These are phyloP conservation scores for Pholiota adiposa DNA, from an alignment of 1,284 basidiomycete species.

Conservation along the genomic window DNA sequence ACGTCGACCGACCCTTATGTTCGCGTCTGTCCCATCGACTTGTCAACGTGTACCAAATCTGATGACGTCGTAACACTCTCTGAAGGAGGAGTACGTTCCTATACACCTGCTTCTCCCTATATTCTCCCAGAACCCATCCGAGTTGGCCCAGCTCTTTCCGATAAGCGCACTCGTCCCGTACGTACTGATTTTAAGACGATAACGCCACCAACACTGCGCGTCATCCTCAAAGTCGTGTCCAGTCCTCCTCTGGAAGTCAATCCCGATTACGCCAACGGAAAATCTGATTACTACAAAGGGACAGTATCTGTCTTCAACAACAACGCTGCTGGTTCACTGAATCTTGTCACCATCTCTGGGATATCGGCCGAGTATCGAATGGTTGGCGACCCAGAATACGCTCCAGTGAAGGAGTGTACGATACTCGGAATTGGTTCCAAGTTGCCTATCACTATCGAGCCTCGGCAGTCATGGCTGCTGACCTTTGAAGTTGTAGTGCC, in stretches of 20 bases:
- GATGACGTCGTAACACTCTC: slow-evolving; percentile 35
- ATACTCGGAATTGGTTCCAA: slow-evolving; percentile 18
- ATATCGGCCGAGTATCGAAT: slow-evolving; percentile 34
- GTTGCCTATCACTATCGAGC: slow-evolving; percentile 37
- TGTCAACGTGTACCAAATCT: slow-evolving; percentile 33
- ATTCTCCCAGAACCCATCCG: slow-evolving; percentile 32
- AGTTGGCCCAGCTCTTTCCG: slow-evolving; percentile 32
- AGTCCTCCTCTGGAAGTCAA: slow-evolving; percentile 35
- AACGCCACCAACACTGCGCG: slow-evolving; percentile 28
- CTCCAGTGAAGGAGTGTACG: slow-evolving; percentile 30
- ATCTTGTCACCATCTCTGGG: slow-evolving; percentile 35
- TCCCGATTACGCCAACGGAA: slow-evolving; percentile 20
- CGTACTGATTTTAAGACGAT: slow-evolving; percentile 40
- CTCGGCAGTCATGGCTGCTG: slow-evolving; percentile 33
- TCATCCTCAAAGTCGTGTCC: slow-evolving; percentile 32
- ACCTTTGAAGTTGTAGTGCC: slow-evolving; percentile 33
- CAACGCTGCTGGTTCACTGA: slow-evolving; percentile 27
- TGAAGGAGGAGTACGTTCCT: slow-evolving; percentile 38
- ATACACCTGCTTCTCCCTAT: slow-evolving; percentile 32
- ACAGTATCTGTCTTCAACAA: slow-evolving; percentile 36
- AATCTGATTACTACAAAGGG: slow-evolving; percentile 32
- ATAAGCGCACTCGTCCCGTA: slow-evolving; percentile 27
- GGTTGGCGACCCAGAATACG: slow-evolving; percentile 34
- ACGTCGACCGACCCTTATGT: slow-evolving; percentile 36
- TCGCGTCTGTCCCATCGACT: slow-evolving; percentile 36